Base-by-base conservation (phyloP, 2,329 filamentous ascomycete species). In the Xylaria hypoxylon region DNA sequence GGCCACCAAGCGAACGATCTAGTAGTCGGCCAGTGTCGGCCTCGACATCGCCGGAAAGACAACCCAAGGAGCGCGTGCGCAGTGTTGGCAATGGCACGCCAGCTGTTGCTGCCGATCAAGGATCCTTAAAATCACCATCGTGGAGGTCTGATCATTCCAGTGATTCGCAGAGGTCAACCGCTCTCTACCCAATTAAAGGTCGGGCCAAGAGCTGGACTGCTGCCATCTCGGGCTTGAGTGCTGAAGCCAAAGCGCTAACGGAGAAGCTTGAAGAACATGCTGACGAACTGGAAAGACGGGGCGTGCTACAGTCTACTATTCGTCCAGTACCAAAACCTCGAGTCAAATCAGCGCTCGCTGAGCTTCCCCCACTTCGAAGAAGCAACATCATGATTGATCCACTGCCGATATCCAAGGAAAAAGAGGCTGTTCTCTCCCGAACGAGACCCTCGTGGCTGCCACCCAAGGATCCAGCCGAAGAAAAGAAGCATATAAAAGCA, bases 401-500 rank as follows among this genome's bases (percentile, higher is more conserved):
- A 3, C 82, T 96, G 40, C 92, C 92, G 17, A 89, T 94, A 31
- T 95, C 92, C 51, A 94, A 92, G 77, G 92, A 96, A 79, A 96
- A 96, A 77, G 92, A 95, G 74, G 92, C 92, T 2, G 92, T 94
- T 1, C 83, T 96, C 24, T 93, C 91, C 26, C 86, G 93, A 19
- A 96, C 92, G 1, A 85, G 92, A 42, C 92, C 92, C 0, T 94
- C 91, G 1, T 96, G 93, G 93, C 82, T 96, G 2, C 92, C 93
- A 0, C 92, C 92, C 1, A 96, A 96, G 80, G 90, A 96, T 71
- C 94, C 93, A 1, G 92, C 92, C 60, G 96, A 99, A 79, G 96
- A 99, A 81, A 92, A 88, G 77, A 90, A 90, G 71, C 96, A 99
- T 79, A 77, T 99, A 71, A 94, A 88, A 74, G 89, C 96, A 77